These are phyloP conservation scores for Candida lessepsii DNA, from an alignment of 805 yeast genomes.

Conservation along the genomic window DNA sequence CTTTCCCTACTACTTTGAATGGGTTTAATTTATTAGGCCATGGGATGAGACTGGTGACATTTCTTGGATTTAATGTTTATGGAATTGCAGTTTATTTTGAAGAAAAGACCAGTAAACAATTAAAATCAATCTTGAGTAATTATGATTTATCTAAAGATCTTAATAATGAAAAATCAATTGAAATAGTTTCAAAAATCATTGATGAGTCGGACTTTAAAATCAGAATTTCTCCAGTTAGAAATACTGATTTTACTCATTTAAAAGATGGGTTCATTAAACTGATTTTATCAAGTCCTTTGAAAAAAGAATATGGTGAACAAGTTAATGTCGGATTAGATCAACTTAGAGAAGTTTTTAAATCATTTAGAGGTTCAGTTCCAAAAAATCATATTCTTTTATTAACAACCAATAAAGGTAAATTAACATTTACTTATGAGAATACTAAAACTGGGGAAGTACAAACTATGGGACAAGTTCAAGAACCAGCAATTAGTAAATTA, in stretches of 20 bases:
- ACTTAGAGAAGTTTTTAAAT: slow-evolving; percentile 56
- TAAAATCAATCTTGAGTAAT: slow-evolving; percentile 36
- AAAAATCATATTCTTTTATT: slow-evolving; percentile 68
- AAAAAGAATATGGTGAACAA: slow-evolving; percentile 34
- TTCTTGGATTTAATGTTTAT: slow-evolving; percentile 78
- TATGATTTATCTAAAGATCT: slow-evolving; percentile 29
- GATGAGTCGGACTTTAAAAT: slow-evolving; percentile 64
- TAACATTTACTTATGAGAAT: slow-evolving; percentile 26
- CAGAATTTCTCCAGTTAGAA: slow-evolving; percentile 81
- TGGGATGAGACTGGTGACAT: slow-evolving; percentile 83
- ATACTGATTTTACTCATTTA: slow-evolving; percentile 87
- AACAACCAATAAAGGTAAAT: slow-evolving; percentile 37
- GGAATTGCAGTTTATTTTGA: slow-evolving; percentile 83
- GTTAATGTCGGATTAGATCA: slow-evolving; percentile 62
- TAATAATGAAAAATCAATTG: slow-evolving; percentile 48
- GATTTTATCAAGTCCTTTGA: slow-evolving; percentile 62
- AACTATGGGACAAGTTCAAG: slow-evolving; percentile 57
- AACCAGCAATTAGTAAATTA: slow-evolving; percentile 63
- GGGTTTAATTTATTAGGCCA: slow-evolving; percentile 64
- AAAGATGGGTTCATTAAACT: slow-evolving; percentile 87
- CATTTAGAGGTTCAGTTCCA: slow-evolving; percentile 67
- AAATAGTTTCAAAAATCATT: slow-evolving; percentile 55
- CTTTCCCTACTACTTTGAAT: slow-evolving; percentile 40
- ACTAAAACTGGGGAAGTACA: slow-evolving; percentile 22
- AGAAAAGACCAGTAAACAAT: slow-evolving; percentile 47